Conservation (phyloP, 2,329 filamentous ascomycete species). For the Colletotrichum falcatum region DNA sequence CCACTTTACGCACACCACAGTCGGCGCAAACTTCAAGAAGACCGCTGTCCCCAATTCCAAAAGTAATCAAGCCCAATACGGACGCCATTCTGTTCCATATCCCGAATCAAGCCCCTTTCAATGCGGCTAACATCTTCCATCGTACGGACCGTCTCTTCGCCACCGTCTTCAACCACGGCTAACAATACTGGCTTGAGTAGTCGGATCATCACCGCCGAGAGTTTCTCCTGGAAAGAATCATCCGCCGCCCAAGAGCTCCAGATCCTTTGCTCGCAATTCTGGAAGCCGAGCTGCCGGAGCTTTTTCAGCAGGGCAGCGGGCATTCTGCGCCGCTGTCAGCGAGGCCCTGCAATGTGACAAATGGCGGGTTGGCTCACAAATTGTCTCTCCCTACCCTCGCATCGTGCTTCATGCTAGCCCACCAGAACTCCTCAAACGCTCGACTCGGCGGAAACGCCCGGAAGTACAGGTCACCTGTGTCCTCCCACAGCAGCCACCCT, state of each 20-base stretch:
- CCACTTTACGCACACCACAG: neutral
- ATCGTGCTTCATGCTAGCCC: conserved; percentile 24
- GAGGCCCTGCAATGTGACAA: neutral
- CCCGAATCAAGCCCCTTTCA: conserved; percentile 14
- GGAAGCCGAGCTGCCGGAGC: conserved; percentile 3
- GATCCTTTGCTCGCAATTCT: conserved; percentile 23
- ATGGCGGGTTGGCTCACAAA: conserved; percentile 2
- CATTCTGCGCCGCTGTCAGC: conserved; percentile 9
- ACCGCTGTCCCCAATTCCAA: conserved; percentile 27
- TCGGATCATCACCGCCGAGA: neutral
- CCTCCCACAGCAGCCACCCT: conserved; percentile 43
- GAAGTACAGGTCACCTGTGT: conserved; percentile 25
- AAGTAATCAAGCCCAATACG: conserved; percentile 23
- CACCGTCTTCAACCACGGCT: conserved; percentile 23
- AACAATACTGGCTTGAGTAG: conserved; percentile 13
- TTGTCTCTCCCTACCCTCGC: conserved; percentile 20
- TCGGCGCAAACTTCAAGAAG: neutral
- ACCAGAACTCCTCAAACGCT: conserved; percentile 35
- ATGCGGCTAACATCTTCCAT: conserved; percentile 23
- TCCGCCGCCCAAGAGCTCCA: conserved; percentile 35
- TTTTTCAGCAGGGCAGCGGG: conserved; percentile 25
- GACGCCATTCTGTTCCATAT: conserved; percentile 12
- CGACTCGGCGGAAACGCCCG: conserved; percentile 30
- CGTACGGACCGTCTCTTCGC: conserved; percentile 24
- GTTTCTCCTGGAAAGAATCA: conserved; percentile 5